A percentile compares a stretch with the other conserved stretches of the same genome.
Evolutionary conservation across 345 rosid species (phyloP).

Genomic region (Moringa oleifera): DNA sequence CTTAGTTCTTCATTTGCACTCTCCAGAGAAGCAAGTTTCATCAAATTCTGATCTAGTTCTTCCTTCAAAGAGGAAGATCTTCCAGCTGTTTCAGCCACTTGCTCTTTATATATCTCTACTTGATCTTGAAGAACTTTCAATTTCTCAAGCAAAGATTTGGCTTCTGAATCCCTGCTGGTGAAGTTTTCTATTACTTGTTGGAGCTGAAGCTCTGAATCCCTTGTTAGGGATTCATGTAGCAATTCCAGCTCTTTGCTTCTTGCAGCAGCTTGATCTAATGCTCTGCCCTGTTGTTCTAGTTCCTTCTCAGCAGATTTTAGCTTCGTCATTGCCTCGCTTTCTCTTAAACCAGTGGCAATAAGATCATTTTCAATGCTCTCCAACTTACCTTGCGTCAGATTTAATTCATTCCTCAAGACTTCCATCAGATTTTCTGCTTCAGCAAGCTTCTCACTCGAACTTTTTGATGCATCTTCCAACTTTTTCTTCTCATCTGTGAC

Average conservation of each 20-base stretch:
- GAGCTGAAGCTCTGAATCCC: slow-evolving; percentile 62
- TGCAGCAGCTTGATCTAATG: slow-evolving; percentile 48
- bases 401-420: slow-evolving; percentile 63
- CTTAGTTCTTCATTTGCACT: slow-evolving; percentile 54
- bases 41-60: slow-evolving; percentile 55
- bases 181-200: slow-evolving; percentile 52
- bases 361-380: slow-evolving; percentile 64
- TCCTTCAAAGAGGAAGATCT: slow-evolving; percentile 56
- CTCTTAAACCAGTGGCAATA: slow-evolving; percentile 55
- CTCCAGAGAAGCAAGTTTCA: slow-evolving; percentile 54
- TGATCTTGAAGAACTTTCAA: slow-evolving; percentile 53
- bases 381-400: slow-evolving; percentile 52
- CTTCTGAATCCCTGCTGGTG: slow-evolving; percentile 71
- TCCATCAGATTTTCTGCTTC: slow-evolving; percentile 69
- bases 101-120: slow-evolving; percentile 54
- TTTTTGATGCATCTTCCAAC: slow-evolving; percentile 50
- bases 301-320: slow-evolving; percentile 74
- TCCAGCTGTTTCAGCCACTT: slow-evolving; percentile 47
- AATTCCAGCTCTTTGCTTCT: slow-evolving; percentile 63
- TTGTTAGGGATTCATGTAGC: slow-evolving; percentile 43
- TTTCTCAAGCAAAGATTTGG: slow-evolving; percentile 57
- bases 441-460: slow-evolving; percentile 45
- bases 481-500: slow-evolving; percentile 60
- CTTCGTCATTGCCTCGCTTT: slow-evolving; percentile 58
- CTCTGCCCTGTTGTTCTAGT: slow-evolving; percentile 45